A percentile compares a stretch with the other conserved stretches of the same genome.
These are phyloP conservation scores for Kalmanozyma brasiliensis DNA, from an alignment of 1,284 basidiomycete species.

Conservation along the genomic window DNA sequence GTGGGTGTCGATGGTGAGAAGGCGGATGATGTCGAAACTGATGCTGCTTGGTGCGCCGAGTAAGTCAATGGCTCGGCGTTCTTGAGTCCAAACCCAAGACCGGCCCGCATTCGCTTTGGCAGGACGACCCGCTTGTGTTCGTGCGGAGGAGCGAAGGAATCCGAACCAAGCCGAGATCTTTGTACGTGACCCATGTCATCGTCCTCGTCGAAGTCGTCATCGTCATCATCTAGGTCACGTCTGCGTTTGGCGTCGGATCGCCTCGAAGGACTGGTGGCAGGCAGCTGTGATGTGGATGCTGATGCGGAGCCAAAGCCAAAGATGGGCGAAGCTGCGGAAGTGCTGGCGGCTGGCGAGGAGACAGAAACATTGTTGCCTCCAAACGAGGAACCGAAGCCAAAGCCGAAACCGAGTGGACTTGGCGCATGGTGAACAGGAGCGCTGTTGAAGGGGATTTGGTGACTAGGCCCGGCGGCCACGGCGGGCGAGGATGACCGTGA, in stretches of 20 bases:
- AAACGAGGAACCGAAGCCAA: constrained; percentile 55
- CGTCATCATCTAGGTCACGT: constrained; percentile 35
- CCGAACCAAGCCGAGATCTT: constrained; percentile 12
- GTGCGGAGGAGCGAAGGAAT: constrained; percentile 18
- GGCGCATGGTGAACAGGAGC: constrained; percentile 55
- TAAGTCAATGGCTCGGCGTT: constrained; percentile 19
- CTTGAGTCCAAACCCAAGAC: constrained; percentile 45
- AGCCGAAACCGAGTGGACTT: constrained; percentile 53
- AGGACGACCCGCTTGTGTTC: constrained; percentile 34
- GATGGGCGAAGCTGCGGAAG: constrained; percentile 21
- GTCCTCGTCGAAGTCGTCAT: constrained; percentile 41
- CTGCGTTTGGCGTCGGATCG: constrained; percentile 47
- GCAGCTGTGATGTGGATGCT: constrained; percentile 7
- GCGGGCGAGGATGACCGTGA: constrained; percentile 48
- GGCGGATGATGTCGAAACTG: constrained; percentile 18
- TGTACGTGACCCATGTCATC: constrained; percentile 46
- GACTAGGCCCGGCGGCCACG: constrained; percentile 33
- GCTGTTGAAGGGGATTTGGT: constrained; percentile 55
- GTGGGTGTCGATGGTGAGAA: constrained; percentile 5
- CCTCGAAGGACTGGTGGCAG: constrained; percentile 21
- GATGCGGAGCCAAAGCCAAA: constrained; percentile 20
- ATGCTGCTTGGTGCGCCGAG: constrained; percentile 5
- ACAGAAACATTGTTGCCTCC: constrained; percentile 29
- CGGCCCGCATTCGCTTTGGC: constrained; percentile 52
- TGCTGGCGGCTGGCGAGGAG: constrained; percentile 16